phyloP scores from a whole-genome alignment of 2,329 filamentous ascomycete species.

The Aspergillus awamori region DNA sequence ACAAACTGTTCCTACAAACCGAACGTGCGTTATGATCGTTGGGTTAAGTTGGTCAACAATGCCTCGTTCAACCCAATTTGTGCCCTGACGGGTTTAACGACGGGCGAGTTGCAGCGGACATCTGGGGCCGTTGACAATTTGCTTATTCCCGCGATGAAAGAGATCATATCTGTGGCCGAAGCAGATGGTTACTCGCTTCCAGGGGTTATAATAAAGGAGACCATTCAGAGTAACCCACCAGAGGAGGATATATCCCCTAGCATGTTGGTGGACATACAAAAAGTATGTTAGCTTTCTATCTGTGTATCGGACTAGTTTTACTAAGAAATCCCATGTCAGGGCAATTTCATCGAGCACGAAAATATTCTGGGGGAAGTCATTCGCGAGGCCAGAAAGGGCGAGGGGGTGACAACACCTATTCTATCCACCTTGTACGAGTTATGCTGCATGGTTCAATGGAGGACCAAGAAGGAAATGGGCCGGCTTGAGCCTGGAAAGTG shows the following conservation, averaged over 20 bases:
- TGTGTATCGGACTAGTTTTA: too few relatives aligned
- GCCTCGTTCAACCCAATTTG: constrained; percentile 58
- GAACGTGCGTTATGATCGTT: constrained; percentile 33
- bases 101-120: constrained; percentile 35
- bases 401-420: constrained; percentile 46
- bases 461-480: not conserved
- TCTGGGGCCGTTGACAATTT: too few relatives aligned
- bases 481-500: too few relatives aligned
- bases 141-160: too few relatives aligned
- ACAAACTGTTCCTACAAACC: constrained; percentile 46
- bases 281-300: too few relatives aligned
- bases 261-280: too few relatives aligned
- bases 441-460: constrained; percentile 7
- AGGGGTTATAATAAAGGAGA: too few relatives aligned
- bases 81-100: constrained; percentile 56
- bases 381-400: constrained; percentile 48
- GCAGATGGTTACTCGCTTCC: too few relatives aligned
- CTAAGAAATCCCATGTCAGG: constrained; percentile 30
- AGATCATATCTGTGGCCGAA: too few relatives aligned
- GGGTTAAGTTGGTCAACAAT: constrained; percentile 52
- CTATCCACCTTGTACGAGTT: constrained; percentile 13
- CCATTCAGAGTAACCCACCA: too few relatives aligned
- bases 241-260: too few relatives aligned
- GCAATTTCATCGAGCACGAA: constrained; percentile 59
- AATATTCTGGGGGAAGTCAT: constrained; percentile 59